Percentiles rank a stretch among this genome's conserved stretches.
Conservation (phyloP, 2,329 filamentous ascomycete species). For the Harringtonia lauricola region DNA sequence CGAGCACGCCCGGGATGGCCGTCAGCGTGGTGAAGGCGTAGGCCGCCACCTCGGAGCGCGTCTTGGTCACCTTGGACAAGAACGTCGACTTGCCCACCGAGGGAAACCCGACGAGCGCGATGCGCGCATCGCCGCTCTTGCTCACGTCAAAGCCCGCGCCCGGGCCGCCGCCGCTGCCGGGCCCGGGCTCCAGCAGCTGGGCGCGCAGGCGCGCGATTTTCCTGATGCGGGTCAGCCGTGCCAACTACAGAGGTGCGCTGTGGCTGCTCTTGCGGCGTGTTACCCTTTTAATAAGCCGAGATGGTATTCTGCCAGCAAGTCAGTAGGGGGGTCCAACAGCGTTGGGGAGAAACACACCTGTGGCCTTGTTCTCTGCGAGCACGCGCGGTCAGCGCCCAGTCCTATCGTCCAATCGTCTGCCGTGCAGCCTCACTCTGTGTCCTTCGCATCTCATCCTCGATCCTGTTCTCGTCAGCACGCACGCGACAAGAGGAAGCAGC, state of each 20-base stretch:
- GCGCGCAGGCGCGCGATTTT: constrained; percentile 93
- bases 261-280: too few relatives aligned
- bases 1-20: constrained; percentile 91
- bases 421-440: constrained; percentile 66
- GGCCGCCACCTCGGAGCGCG: constrained; percentile 87
- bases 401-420: neutral
- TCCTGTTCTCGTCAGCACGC: constrained; percentile 42
- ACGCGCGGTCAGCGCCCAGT: constrained; percentile 10
- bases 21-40: constrained; percentile 97
- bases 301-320: constrained; percentile 70
- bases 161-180: constrained; percentile 64
- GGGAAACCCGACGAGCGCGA: constrained; percentile 95
- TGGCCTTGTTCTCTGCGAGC: constrained; percentile 86
- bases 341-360: constrained; percentile 52
- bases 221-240: constrained; percentile 38
- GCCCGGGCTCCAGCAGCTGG: constrained; percentile 82
- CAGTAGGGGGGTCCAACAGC: too few relatives aligned
- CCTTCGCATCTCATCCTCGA: constrained; percentile 98
- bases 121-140: constrained; percentile 92
- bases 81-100: constrained; percentile 99
- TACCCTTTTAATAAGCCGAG: constrained; percentile 95
- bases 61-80: constrained; percentile 97
- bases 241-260: too few relatives aligned
- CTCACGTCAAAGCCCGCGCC: constrained; percentile 87
- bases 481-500: neutral